Evolutionary conservation across 2,329 filamentous ascomycete genomes (phyloP), one percentile per base, ranked within the genome.

Genomic region (Canariomyces notabilis): DNA sequence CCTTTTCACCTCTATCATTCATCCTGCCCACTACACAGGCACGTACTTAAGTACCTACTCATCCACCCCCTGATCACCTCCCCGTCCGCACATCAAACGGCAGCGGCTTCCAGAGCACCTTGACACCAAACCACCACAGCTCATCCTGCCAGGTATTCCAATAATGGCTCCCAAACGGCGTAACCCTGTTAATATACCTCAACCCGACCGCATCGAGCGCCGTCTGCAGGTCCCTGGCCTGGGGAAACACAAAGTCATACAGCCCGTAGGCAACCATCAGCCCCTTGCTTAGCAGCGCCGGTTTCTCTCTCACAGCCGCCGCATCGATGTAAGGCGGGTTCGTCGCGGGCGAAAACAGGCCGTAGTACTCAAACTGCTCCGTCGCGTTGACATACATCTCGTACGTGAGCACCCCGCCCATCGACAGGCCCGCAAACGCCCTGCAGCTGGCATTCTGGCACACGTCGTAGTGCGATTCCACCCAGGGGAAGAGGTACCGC

Each of bases 311-410:
- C 2, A 56, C 42, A 15, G 49, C 45, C 20, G 36, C 42, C 12
- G 46, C 46, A 31, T 53, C 49, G 6, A 60, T 43, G 31, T 55
- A 52, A 23, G 53, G 50, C 14, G 29, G 12, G 11, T 37, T 40
- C 5, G 56, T 56, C n/a, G 59, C 59, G 11, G 56, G 54, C 36
- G 59, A 61, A 49, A 61, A 62, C 51, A 61, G 47, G 29, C 60
- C 60, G 44, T 44, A 62, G 42, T 57, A 61, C 50, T 53, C 50
- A 42, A 62, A 62, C 49, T 48, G 53, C 45, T 57, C 59, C 7
- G 60, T 62, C 12, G 59, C 59, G 44, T 61, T 60, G 46, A 60
- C 53, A 48, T 54, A 59, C 60, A 62, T 62, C 55, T 62, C 60
- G 54, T 61, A 62, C 23, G 57, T 53, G 15, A 62, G 54, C 4